Base-by-base conservation (phyloP, 2,329 filamentous ascomycete genomes). In the Dichotomopilus funicola region DNA sequence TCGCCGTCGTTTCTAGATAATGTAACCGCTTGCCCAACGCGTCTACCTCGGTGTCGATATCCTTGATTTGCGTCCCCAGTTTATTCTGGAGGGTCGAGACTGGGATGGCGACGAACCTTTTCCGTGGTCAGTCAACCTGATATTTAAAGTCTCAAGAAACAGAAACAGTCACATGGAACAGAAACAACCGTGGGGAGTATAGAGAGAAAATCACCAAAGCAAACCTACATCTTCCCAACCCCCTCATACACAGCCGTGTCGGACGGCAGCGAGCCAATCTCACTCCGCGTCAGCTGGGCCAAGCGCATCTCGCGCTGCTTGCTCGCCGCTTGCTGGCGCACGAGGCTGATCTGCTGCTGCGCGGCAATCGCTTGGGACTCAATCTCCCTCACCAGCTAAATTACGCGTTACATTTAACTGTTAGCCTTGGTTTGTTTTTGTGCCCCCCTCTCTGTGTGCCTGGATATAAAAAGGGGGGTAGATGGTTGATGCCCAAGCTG, bases 1-100 rank as follows among this genome's bases (percentile, higher is more conserved):
- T 91, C 69, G 90, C 88, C 49, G 94, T 97, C 56, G 90, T 95
- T 75, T 97, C 92, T 45, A 97, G 78, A 68, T 96, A 97, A 64
- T 92, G 83, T 65, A 96, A 77, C 71, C 89, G 91, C 80, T 97
- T 95, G 63, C 88, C 85, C 61, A 97, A 74, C 61, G 86, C 87
- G 42, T 87, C 79, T 59, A 96, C 83, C 64, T 96, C 92, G 34
- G 80, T 78, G 65, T 91, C 87, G 60, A 92, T 74, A 51, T 86
- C 83, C 65, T 86, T 82, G 55, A 85, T 85, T 73, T 96, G 91
- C 45, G 78, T 75, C 40, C 85, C 79, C 55, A 97, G 79, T 63
- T 94, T 88, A 64, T 85, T 80, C 67, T 89, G 85, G 62, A 97
- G 81, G 19, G 84, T 81, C 19, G 81, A 73, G 47, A 86, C 86